Evolutionary conservation across 2,329 filamentous ascomycete genomes (phyloP), one percentile per base, ranked within the genome.

Genomic region (Tolypocladium album): DNA sequence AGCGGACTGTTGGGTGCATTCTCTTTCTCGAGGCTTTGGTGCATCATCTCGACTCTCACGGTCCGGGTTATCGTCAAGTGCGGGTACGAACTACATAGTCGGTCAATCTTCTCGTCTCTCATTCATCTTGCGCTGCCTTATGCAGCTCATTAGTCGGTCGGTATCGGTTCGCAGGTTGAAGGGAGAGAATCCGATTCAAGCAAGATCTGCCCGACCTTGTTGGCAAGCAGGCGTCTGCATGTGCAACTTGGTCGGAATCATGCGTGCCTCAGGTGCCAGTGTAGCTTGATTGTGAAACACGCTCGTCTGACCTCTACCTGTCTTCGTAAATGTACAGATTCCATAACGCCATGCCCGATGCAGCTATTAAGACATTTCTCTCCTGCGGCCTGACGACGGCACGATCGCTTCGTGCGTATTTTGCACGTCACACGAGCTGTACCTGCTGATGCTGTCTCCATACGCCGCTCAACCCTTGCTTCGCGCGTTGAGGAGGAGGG

Each of bases 401-500:
- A 39, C 45, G 53, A 38, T 55, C n/a, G 43, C 55, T 38, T 40
- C 12, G 53, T 42, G 53, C 24, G 34, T 17, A 31, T 12, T 34
- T 27, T 47, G 55, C 59, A 60, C 60, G 39, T 38, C 36, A 57
- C 34, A 47, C 55, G 20, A 20, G 15, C 43, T 4, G 13, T 27
- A 12, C 36, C n/a, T 36, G 50, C 2, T 3, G 20, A 36, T 36
- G 20, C 20, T 22, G 17, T 13, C 8, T 36, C 5, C 50, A 9
- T 13, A 36, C n/a, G 31, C 11, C 31, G 22, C 60, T 76, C 75
- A 85, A 65, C 82, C 84, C 76, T 82, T 86, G 78, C 82, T 87
- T 79, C 91, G 91, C 63, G 90, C 94, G 83, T 96, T 96, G 71
- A 97, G 83, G 71, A 97, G 93, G 52, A 97, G 84, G 60, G 90